Evolutionary conservation across 2,329 filamentous ascomycete genomes (phyloP).

Genomic region (Phialocephala sp.): DNA sequence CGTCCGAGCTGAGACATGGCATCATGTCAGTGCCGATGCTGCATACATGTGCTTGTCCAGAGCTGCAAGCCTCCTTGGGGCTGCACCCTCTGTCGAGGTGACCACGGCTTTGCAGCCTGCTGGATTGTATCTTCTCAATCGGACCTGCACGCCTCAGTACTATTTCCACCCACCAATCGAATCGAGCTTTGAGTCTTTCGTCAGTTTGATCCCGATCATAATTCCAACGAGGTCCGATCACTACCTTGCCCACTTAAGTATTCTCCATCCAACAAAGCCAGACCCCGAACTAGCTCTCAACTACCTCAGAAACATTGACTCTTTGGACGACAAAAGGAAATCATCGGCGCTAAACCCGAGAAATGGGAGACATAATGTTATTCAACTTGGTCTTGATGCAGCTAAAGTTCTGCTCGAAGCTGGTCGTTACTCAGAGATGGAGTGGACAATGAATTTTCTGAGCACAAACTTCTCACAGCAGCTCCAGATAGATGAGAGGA

Average conservation of each 20-base stretch:
- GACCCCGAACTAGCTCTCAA: constrained; percentile 32
- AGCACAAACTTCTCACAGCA: constrained; percentile 33
- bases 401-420: constrained; percentile 36
- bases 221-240: constrained; percentile 7
- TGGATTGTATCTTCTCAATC: constrained; percentile 21
- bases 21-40: constrained; percentile 25
- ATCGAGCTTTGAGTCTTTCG: constrained; percentile 34
- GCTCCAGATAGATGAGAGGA: constrained; percentile 30
- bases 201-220: constrained; percentile 26
- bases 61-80: constrained; percentile 26
- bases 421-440: constrained; percentile 34
- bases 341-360: neutral
- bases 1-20: constrained; percentile 27
- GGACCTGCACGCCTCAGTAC: constrained; percentile 16
- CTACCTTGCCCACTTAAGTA: constrained; percentile 28
- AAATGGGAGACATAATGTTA: constrained; percentile 8
- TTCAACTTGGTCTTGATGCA: constrained; percentile 35
- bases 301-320: constrained; percentile 24
- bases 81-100: constrained; percentile 14
- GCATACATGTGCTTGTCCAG: constrained; percentile 31
- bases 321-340: neutral
- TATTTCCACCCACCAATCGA: constrained; percentile 18
- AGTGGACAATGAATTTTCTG: constrained; percentile 39
- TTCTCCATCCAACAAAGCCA: constrained; percentile 38
- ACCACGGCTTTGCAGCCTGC: constrained; percentile 19